These are phyloP conservation scores for Claviceps sp. DNA, from an alignment of 2,329 filamentous ascomycete genomes.

Conservation along the genomic window DNA sequence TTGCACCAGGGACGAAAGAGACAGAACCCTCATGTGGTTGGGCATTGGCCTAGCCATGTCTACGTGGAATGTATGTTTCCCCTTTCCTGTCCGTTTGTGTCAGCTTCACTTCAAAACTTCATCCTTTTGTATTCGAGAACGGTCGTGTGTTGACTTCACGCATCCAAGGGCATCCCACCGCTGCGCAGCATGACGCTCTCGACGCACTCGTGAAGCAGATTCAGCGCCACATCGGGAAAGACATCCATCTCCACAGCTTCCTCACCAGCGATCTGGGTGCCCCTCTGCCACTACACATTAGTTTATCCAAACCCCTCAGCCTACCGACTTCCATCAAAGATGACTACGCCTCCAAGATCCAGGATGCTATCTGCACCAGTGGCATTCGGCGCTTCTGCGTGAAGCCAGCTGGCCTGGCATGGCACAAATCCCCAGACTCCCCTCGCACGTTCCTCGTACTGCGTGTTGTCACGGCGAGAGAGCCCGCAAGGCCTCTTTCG, in stretches of 20 bases:
- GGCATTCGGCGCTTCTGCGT: constrained; percentile 24
- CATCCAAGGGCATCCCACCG: constrained; percentile 38
- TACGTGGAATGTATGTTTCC: constrained; percentile 77
- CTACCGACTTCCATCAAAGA: constrained; percentile 62
- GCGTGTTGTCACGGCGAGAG: constrained; percentile 31
- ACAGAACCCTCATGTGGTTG: constrained; percentile 68
- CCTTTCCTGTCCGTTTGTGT: background rate
- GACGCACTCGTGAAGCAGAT: constrained; percentile 26
- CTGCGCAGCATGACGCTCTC: constrained; percentile 34
- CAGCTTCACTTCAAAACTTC: too few species aligned
- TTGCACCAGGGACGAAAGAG: constrained; percentile 79
- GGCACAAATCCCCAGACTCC: constrained; percentile 41
- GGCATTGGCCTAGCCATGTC: constrained; percentile 86
- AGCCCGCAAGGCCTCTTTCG: constrained; percentile 1
- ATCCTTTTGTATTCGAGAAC: too few species aligned
- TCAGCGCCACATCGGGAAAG: constrained; percentile 17
- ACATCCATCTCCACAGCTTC: constrained; percentile 47
- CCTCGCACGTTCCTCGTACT: constrained; percentile 78
- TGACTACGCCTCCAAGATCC: constrained; percentile 47
- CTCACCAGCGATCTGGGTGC: constrained; percentile 66
- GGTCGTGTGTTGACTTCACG: background rate
- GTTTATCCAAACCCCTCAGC: constrained; percentile 69
- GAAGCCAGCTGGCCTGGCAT: constrained; percentile 26
- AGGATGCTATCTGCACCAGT: constrained; percentile 22
- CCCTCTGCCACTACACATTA: constrained; percentile 76